These are phyloP conservation scores for Ophiorrhiza pumila DNA, from an alignment of 257 asterid species.

Conservation along the genomic window DNA sequence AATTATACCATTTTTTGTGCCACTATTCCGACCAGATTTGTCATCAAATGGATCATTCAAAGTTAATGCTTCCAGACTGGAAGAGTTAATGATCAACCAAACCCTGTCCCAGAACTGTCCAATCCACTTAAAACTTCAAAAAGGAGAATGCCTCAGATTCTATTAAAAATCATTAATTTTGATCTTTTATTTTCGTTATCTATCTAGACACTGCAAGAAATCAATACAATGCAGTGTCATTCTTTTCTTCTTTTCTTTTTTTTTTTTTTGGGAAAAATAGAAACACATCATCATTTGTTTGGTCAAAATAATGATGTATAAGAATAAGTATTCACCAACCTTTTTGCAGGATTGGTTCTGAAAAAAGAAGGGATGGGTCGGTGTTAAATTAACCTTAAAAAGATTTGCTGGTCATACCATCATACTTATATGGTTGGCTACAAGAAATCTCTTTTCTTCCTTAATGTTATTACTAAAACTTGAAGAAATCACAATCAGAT, in stretches of 20 bases:
- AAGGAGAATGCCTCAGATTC: too few relatives aligned
- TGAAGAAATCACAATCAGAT: slow-evolving; percentile 7
- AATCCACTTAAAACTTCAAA: too few relatives aligned
- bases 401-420: not conserved
- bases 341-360: not conserved
- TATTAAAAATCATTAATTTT: too few relatives aligned
- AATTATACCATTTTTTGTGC: not conserved
- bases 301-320: not conserved
- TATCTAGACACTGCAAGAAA: not conserved
- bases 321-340: not conserved
- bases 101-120: too few relatives aligned
- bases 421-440: not conserved
- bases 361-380: not conserved
- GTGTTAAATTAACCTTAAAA: not conserved
- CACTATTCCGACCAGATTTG: not conserved
- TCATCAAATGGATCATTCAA: not conserved
- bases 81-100: too few relatives aligned
- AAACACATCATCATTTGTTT: not conserved
- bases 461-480: not conserved
- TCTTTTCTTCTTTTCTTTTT: not conserved
- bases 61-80: too few relatives aligned
- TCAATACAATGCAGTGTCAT: not conserved
- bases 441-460: not conserved
- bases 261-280: not conserved
- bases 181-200: too few relatives aligned